phyloP scores from a whole-genome alignment of 1,284 basidiomycete genomes.

The Mycena sp. region DNA sequence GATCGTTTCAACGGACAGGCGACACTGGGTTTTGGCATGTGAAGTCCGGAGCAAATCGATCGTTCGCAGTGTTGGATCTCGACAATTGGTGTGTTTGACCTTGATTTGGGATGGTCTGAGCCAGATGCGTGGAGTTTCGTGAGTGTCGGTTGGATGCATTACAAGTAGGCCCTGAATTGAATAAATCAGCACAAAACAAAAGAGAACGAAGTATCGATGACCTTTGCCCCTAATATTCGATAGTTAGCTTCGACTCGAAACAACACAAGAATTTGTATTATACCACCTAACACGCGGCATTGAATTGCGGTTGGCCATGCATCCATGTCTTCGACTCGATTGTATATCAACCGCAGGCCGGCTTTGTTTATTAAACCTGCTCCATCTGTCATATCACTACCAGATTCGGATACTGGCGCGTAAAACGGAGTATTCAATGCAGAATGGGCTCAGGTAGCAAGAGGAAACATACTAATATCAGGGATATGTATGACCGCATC shows the following conservation, averaged over 20 bases:
- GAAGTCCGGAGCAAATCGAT: conserved; percentile 60
- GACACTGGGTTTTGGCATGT: conserved; percentile 50
- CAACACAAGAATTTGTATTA: neutral
- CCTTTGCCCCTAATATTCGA: conserved; percentile 22
- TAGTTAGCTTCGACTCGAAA: neutral
- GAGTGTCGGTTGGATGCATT: conserved; percentile 44
- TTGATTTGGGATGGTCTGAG: conserved; percentile 60
- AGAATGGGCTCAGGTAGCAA: too few relatives aligned
- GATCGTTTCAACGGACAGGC: conserved; percentile 57
- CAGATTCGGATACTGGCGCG: conserved; percentile 33
- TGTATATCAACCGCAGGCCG: conserved; percentile 44
- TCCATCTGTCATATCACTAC: conserved; percentile 64
- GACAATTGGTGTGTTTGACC: conserved; percentile 47
- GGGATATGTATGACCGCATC: conserved; percentile 32
- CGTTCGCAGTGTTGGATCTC: conserved; percentile 51
- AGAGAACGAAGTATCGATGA: neutral
- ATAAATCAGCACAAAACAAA: neutral
- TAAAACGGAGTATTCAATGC: neutral
- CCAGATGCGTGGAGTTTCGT: conserved; percentile 46
- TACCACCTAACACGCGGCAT: conserved; percentile 55
- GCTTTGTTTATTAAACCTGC: conserved; percentile 56
- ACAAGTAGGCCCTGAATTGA: conserved; percentile 53
- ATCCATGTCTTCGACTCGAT: conserved; percentile 48
- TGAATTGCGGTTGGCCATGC: conserved; percentile 58
- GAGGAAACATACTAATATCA: conserved; percentile 11